Evolutionary conservation across 352 stramenopile species (phyloP).

Genomic region (Phytophthora brassicae): DNA sequence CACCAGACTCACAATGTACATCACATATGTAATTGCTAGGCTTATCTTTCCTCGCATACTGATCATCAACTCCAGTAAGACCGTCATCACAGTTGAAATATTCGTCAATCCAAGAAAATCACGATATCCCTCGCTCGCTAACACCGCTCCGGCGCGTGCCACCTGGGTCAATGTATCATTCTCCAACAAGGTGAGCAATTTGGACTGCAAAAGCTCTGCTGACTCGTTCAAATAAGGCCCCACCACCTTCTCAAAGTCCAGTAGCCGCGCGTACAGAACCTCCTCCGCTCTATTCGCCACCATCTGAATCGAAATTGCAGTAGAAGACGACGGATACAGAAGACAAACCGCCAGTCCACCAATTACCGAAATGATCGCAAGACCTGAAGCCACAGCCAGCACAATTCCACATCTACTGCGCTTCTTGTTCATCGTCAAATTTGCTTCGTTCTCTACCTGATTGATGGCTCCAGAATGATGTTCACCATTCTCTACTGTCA

Average conservation of each 20-base stretch:
- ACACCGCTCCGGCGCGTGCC: conserved; percentile 4
- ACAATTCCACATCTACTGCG: conserved; percentile 13
- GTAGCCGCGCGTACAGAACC: background rate
- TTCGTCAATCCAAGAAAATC: background rate
- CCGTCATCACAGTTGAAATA: background rate
- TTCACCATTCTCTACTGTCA: conserved; percentile 2
- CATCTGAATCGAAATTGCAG: conserved; percentile 15
- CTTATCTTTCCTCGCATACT: conserved; percentile 2
- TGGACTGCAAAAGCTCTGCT: background rate
- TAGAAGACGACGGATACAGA: conserved; percentile 27
- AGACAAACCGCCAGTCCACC: conserved; percentile 24
- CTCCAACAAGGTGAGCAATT: conserved; percentile 9
- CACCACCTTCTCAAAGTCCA: background rate
- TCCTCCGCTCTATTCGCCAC: conserved; percentile 3
- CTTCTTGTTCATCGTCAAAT: conserved; percentile 20
- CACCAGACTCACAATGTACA: conserved; percentile 6
- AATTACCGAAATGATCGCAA: conserved; percentile 12
- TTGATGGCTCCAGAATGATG: background rate
- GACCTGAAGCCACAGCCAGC: conserved; percentile 11
- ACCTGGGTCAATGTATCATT: conserved; percentile 4
- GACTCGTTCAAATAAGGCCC: background rate
- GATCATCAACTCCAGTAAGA: background rate
- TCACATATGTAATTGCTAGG: background rate
- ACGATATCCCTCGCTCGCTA: conserved; percentile 4
- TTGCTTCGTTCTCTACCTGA: conserved; percentile 2